phyloP scores from a whole-genome alignment of 495 filamentous ascomycete species.

The Geoglossum glabrum region DNA sequence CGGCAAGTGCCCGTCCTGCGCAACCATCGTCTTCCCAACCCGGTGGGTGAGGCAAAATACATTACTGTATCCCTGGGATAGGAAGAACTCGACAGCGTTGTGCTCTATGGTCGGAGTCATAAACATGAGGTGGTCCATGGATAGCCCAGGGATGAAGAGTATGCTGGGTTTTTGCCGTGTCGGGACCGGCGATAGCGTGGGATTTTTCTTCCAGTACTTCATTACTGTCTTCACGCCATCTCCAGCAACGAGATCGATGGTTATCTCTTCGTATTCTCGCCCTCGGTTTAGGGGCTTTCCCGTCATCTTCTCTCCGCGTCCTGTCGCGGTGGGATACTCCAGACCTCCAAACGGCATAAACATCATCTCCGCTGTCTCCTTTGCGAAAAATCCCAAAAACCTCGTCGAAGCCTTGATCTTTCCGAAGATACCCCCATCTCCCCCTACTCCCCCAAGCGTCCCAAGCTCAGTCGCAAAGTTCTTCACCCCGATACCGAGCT shows the following conservation, averaged over 20 bases:
- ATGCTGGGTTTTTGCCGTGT: slow-evolving; percentile 1
- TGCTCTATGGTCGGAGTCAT: slow-evolving; percentile 42
- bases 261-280: slow-evolving; percentile 1
- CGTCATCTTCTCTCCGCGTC: too few relatives aligned
- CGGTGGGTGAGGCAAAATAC: slow-evolving; percentile 39
- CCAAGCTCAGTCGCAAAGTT: slow-evolving; percentile 19
- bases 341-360: too few relatives aligned
- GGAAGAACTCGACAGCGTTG: slow-evolving; percentile 47
- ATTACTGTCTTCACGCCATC: slow-evolving; percentile 34
- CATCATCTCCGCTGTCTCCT: too few relatives aligned
- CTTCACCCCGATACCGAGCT: slow-evolving; percentile 33
- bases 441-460: too few relatives aligned
- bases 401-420: too few relatives aligned
- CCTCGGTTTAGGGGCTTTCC: too few relatives aligned
- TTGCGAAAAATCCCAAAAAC: too few relatives aligned
- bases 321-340: too few relatives aligned
- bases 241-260: slow-evolving; percentile 19
- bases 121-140: slow-evolving; percentile 42
- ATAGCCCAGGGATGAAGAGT: slow-evolving; percentile 38
- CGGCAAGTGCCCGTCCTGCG: slow-evolving; percentile 33
- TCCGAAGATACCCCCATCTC: too few relatives aligned
- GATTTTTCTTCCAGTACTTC: slow-evolving; percentile 33
- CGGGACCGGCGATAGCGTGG: background rate
- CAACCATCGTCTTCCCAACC: slow-evolving; percentile 32
- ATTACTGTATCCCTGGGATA: slow-evolving; percentile 30